These are phyloP conservation scores for Sporothrix euskadiensis DNA, from an alignment of 2,329 filamentous ascomycete genomes.

Conservation along the genomic window DNA sequence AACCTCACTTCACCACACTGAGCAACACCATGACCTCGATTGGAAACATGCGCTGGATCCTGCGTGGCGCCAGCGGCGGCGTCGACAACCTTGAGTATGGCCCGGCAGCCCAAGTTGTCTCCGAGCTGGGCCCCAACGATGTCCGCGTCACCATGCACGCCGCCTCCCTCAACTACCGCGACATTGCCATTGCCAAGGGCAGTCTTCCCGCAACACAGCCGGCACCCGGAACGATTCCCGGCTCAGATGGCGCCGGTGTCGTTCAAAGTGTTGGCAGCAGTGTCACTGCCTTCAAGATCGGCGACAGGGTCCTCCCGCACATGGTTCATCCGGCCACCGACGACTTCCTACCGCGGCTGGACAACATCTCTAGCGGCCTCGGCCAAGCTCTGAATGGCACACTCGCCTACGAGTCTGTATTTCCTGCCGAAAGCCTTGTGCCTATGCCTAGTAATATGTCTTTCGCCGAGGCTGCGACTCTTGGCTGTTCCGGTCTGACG, in stretches of 20 bases:
- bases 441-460: slow-evolving; percentile 58
- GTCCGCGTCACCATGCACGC: slow-evolving; percentile 66
- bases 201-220: slow-evolving; percentile 34
- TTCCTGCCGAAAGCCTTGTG: slow-evolving; percentile 68
- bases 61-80: neutral
- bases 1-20: neutral
- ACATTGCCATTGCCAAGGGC: slow-evolving; percentile 50
- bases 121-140: slow-evolving; percentile 48
- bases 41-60: neutral
- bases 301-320: slow-evolving; percentile 14
- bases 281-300: slow-evolving; percentile 48
- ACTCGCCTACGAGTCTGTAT: slow-evolving; percentile 66
- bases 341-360: slow-evolving; percentile 61
- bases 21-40: neutral
- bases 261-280: slow-evolving; percentile 55
- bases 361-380: slow-evolving; percentile 50
- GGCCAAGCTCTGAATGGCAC: slow-evolving; percentile 57
- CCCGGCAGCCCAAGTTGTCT: neutral
- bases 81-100: neutral
- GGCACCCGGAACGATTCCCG: slow-evolving; percentile 49
- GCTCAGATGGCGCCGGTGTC: slow-evolving; percentile 56
- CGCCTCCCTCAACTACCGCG: slow-evolving; percentile 57
- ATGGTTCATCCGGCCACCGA: neutral
- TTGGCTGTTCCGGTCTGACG: slow-evolving; percentile 62
- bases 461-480: slow-evolving; percentile 55